Evolutionary conservation across 495 filamentous ascomycete genomes (phyloP), one percentile per base, ranked within the genome.

Genomic region (Daldinia decipiens): DNA sequence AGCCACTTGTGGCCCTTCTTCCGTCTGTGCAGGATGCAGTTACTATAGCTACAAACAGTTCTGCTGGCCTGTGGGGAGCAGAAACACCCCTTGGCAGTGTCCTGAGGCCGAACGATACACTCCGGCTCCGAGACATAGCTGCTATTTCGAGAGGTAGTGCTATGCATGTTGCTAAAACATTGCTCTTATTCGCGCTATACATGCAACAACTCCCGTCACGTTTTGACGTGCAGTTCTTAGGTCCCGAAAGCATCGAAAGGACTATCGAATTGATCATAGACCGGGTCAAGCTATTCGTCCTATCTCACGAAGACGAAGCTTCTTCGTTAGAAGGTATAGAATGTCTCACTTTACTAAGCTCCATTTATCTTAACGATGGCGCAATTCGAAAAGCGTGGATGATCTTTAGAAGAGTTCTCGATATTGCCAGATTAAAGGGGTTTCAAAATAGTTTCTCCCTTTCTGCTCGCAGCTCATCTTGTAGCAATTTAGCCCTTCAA

Each of bases 281-380:
- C 19, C 43, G 43, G 13, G 43, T 47, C 43, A 47, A 12, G 9
- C 11, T 24, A 47, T 47, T 47, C 19, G 43, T 24, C 19, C 3
- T 47, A 24, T 47, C 43, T 19, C 43, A 47, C 3, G 43, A 47
- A 47, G 43, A 47, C 3, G 43, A 47, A 24, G 43, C 43, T 47
- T 47, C 17, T 24, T 47, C 43, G 19, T 47, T 47, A 4, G 43
- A 67, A 12, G 63, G 54, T 17, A 40, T 67, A 38, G 52, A 67
- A 32, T 67, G 63, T 8, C 12, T 58, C 0, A 50, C 24, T 51
- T 40, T 67, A 5, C 43, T 67, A 31, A 40, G 63, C 54, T 52
- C 32, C 13, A 59, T 67, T 34, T 31, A 67, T n/a, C 40, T 67
- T 31, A 67, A 67, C 63, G 63, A 67, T 34, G 63, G 63, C 26